These are phyloP conservation scores for Annulohypoxylon maeteangense DNA, from an alignment of 495 filamentous ascomycete genomes.

Conservation along the genomic window DNA sequence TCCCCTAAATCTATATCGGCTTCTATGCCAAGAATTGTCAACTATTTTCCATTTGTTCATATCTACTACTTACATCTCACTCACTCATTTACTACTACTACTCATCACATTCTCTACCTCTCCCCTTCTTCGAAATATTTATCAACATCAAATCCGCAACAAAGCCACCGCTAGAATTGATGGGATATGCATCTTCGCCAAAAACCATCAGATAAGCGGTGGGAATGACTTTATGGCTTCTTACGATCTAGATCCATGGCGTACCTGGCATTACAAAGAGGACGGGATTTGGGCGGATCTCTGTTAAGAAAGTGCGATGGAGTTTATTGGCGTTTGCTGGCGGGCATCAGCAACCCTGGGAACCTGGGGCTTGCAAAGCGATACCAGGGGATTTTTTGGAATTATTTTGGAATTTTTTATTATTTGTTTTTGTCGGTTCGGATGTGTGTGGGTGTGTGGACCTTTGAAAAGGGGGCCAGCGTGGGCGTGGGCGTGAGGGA, in stretches of 20 bases:
- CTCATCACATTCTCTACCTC: constrained; percentile 31
- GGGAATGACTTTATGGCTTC: constrained; percentile 42
- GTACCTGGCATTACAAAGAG: constrained; percentile 42
- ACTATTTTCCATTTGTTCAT: constrained; percentile 47
- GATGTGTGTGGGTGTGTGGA: constrained; percentile 7
- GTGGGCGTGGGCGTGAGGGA: constrained; percentile 8
- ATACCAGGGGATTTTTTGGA: constrained; percentile 40
- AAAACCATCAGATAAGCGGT: constrained; percentile 12
- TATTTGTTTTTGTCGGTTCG: constrained; percentile 2
- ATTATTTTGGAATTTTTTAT: constrained; percentile 20
- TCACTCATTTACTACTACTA: constrained; percentile 8
- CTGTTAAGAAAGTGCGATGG: constrained; percentile 43
- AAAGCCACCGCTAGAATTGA: constrained; percentile 21
- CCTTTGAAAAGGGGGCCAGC: constrained; percentile 26
- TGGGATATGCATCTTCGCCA: constrained; percentile 8
- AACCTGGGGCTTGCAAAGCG: constrained; percentile 31
- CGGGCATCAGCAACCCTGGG: constrained; percentile 45
- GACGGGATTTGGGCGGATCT: constrained; percentile 27
- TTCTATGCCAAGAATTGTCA: constrained; percentile 25
- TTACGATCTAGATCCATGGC: constrained; percentile 44
- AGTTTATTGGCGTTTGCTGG: constrained; percentile 51
- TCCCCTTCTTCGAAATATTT: constrained; percentile 40
- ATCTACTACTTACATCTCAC: constrained; percentile 28
- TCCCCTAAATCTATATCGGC: constrained; percentile 27
- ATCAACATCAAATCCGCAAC: constrained; percentile 26